Evolutionary conservation across 768 basidiomycete species (phyloP).

Genomic region (Boletellus emodensis): DNA sequence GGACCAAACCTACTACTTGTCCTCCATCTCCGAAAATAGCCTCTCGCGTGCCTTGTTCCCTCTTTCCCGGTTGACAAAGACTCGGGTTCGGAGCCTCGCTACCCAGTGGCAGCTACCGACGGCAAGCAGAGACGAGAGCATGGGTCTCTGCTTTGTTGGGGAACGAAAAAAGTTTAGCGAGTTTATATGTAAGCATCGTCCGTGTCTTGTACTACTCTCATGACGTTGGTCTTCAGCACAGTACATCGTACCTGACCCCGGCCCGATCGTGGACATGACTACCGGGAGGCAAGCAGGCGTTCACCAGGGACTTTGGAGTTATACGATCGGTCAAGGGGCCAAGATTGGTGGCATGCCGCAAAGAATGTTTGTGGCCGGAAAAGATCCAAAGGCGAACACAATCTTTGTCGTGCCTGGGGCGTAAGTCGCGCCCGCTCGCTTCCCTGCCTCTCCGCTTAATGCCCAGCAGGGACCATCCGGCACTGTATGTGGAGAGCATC

Average conservation of each 20-base stretch:
- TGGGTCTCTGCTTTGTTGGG: constrained; percentile 95
- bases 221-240: constrained; percentile 46
- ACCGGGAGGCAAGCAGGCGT: constrained; percentile 51
- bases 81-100: constrained; percentile 71
- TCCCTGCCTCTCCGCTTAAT: neutral
- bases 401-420: constrained; percentile 74
- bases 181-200: constrained; percentile 59
- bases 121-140: constrained; percentile 76
- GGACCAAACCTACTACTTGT: constrained; percentile 92
- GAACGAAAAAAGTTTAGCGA: constrained; percentile 65
- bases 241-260: constrained; percentile 69
- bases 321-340: constrained; percentile 81
- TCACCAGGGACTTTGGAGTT: constrained; percentile 80
- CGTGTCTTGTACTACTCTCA: neutral
- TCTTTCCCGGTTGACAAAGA: constrained; percentile 61
- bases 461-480: constrained; percentile 51
- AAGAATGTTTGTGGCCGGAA: constrained; percentile 70
- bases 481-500: constrained; percentile 43
- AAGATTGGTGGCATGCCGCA: constrained; percentile 56
- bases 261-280: constrained; percentile 57
- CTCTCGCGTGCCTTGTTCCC: constrained; percentile 77
- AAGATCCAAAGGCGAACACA: constrained; percentile 58
- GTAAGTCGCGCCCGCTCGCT: constrained; percentile 38
- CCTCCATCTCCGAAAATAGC: constrained; percentile 64
- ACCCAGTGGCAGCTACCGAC: constrained; percentile 58